These are phyloP conservation scores for Pseudogymnoascus sp. DNA, from an alignment of 2,329 filamentous ascomycete genomes.

Conservation along the genomic window DNA sequence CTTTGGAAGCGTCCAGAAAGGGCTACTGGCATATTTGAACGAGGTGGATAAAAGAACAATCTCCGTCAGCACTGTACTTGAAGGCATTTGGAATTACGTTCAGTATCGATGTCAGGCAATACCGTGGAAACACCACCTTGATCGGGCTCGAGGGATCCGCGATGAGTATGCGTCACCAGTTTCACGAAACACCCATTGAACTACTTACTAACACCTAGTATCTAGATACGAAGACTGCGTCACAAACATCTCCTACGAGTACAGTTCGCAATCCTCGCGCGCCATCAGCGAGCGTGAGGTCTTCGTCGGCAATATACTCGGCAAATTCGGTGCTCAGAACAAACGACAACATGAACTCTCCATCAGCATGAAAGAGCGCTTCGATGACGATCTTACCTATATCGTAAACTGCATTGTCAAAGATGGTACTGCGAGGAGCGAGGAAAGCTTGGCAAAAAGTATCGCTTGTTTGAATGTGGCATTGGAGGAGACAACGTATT, in stretches of 20 bases:
- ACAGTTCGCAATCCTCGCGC: slow-evolving; percentile 33
- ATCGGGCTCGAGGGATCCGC: neutral
- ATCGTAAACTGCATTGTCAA: slow-evolving; percentile 38
- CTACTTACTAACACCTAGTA: neutral
- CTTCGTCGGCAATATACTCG: slow-evolving; percentile 51
- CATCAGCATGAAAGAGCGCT: slow-evolving; percentile 36
- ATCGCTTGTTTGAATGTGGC: slow-evolving; percentile 40
- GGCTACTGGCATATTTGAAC: slow-evolving; percentile 10
- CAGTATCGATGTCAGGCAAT: neutral
- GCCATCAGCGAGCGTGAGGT: slow-evolving; percentile 46
- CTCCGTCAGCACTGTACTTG: neutral
- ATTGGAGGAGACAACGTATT: neutral
- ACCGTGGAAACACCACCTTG: neutral
- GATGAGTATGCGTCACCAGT: neutral
- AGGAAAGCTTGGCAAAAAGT: slow-evolving; percentile 40
- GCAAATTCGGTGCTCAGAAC: slow-evolving; percentile 36
- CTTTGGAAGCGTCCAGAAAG: slow-evolving; percentile 30
- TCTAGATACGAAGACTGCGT: slow-evolving; percentile 47
- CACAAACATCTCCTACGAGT: slow-evolving; percentile 39
- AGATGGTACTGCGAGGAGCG: slow-evolving; percentile 29
- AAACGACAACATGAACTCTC: slow-evolving; percentile 36
- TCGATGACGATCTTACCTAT: slow-evolving; percentile 34
- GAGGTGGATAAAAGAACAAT: neutral
- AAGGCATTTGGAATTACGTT: neutral
- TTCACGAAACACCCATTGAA: neutral